phyloP scores from a whole-genome alignment of 169 alveolate genomes.

The Babesia sp. region DNA sequence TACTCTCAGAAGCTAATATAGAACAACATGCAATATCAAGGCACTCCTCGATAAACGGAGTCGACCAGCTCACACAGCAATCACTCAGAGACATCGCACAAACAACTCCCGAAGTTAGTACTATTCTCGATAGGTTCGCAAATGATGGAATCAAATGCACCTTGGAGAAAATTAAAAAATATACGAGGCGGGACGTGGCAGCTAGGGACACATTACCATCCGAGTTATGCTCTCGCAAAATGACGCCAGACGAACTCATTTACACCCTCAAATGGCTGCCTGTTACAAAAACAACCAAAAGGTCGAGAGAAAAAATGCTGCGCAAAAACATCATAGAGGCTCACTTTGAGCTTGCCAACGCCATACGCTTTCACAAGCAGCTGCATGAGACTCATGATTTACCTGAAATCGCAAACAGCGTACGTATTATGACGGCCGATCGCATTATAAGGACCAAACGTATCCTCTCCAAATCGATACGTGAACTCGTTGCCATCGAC shows the following conservation, averaged over 20 bases:
- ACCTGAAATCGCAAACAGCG: not conserved
- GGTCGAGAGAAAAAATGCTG: slow-evolving; percentile 13
- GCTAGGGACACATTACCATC: slow-evolving; percentile 18
- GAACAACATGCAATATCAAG: not conserved
- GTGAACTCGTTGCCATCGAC: slow-evolving; percentile 19
- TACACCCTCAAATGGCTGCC: slow-evolving; percentile 17
- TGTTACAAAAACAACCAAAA: not conserved
- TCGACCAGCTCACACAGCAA: not conserved
- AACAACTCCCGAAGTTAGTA: not conserved
- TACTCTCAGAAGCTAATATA: not conserved
- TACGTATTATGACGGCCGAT: slow-evolving; percentile 3
- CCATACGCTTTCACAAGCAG: slow-evolving; percentile 25
- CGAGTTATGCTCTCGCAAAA: not conserved
- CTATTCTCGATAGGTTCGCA: not conserved
- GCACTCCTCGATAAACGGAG: not conserved
- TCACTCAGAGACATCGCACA: not conserved
- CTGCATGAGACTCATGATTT: slow-evolving; percentile 1
- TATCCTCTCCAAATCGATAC: slow-evolving; percentile 17
- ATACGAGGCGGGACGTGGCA: not conserved
- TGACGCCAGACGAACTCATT: slow-evolving; percentile 50
- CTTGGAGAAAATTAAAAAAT: not conserved
- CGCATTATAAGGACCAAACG: slow-evolving; percentile 25
- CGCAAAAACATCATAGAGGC: slow-evolving; percentile 33
- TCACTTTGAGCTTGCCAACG: slow-evolving; percentile 44
- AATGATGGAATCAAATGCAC: not conserved